A percentile compares a stretch with the other conserved stretches of the same genome.
Conservation (phyloP, 1,284 basidiomycete species). For the Pyrrhoderma lamaoense region DNA sequence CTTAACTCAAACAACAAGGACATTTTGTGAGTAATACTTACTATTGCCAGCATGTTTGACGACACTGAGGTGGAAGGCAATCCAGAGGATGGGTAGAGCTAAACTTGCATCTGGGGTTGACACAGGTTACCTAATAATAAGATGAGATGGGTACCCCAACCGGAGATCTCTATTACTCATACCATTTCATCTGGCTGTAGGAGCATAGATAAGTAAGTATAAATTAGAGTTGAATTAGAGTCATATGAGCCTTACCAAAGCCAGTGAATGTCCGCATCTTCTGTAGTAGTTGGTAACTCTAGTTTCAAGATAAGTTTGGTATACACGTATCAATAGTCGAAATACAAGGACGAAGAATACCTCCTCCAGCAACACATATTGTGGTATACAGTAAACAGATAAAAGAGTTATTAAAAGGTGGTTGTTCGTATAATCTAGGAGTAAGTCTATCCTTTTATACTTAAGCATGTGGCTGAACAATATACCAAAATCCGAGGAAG, state of each 20-base stretch:
- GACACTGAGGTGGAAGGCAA: conserved; percentile 52
- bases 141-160: neutral
- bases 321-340: neutral
- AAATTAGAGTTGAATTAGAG: conserved; percentile 17
- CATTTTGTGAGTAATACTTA: conserved; percentile 32
- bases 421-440: no score
- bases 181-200: conserved; percentile 52
- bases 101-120: conserved; percentile 60
- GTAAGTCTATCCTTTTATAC: no score
- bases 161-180: conserved; percentile 19
- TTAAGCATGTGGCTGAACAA: no score
- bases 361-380: neutral
- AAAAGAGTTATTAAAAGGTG: no score
- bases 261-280: conserved; percentile 47
- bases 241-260: conserved; percentile 38
- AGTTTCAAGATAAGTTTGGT: neutral
- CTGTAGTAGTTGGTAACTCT: conserved; percentile 52
- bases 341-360: neutral
- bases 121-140: conserved; percentile 44
- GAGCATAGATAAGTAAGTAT: conserved; percentile 19
- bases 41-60: conserved; percentile 70
- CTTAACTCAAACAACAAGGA: neutral
- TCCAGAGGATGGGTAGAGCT: conserved; percentile 52
- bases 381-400: no score
- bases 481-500: no score